Evolutionary conservation across 257 asterid genomes (phyloP).

Genomic region (Fraxinus americana): DNA sequence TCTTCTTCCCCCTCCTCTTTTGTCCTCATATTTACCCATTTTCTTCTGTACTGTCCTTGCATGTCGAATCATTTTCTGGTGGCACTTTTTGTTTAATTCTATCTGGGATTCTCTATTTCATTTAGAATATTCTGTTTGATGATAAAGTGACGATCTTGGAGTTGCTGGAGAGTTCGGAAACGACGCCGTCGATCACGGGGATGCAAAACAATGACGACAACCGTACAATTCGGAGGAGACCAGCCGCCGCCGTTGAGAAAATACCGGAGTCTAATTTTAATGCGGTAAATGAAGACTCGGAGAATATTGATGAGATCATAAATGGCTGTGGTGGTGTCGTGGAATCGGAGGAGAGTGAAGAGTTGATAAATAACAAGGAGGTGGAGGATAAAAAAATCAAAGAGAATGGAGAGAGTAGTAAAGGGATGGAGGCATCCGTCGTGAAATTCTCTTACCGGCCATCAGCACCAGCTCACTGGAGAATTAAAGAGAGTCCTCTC

Average conservation of each 20-base stretch:
- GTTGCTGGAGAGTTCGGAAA: conserved; percentile 49
- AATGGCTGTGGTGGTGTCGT: conserved; percentile 22
- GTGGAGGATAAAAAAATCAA: conserved; percentile 37
- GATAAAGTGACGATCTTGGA: conserved; percentile 52
- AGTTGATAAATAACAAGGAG: conserved; percentile 31
- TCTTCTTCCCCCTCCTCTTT: background rate
- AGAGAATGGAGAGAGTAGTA: conserved; percentile 39
- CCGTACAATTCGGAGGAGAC: conserved; percentile 52
- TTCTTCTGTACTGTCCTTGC: background rate
- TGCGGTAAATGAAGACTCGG: conserved; percentile 25
- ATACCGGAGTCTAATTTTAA: conserved; percentile 36
- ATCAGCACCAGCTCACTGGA: conserved; percentile 86
- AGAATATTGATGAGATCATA: conserved; percentile 29
- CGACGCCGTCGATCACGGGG: conserved; percentile 35
- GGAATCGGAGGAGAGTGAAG: conserved; percentile 29
- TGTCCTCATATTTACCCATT: background rate
- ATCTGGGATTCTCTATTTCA: background rate
- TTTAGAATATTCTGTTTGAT: background rate
- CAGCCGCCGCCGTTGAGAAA: conserved; percentile 28
- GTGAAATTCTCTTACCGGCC: conserved; percentile 67
- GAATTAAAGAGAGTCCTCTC: conserved; percentile 87
- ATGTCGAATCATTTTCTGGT: background rate
- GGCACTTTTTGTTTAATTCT: background rate
- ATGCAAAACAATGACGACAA: conserved; percentile 16
- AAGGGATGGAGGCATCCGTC: conserved; percentile 28